Percentiles rank a stretch among this genome's conserved stretches.
phyloP scores from a whole-genome alignment of 1,284 basidiomycete genomes.

The Nidula niveotomentosa region DNA sequence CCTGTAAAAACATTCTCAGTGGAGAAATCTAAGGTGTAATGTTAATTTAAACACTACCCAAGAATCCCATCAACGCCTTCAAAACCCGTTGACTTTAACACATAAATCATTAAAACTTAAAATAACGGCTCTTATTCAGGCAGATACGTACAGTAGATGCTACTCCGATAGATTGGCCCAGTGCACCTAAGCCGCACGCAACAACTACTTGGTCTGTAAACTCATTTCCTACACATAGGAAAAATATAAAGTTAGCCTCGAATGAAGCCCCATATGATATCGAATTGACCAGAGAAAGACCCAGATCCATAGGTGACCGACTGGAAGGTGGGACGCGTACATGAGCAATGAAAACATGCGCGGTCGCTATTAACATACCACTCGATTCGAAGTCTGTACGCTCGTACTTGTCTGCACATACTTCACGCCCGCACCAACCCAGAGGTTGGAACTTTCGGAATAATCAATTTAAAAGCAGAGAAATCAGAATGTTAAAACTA shows the following conservation, averaged over 20 bases:
- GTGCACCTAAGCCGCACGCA: slow-evolving; percentile 31
- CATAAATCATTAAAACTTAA: neutral
- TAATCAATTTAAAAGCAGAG: neutral
- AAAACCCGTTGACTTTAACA: slow-evolving; percentile 28
- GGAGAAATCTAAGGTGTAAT: neutral
- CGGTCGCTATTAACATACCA: neutral
- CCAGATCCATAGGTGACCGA: slow-evolving; percentile 53
- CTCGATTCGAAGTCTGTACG: neutral
- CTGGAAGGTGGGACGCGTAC: slow-evolving; percentile 20
- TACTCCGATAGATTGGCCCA: slow-evolving; percentile 57
- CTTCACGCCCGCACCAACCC: neutral
- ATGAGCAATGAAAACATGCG: neutral
- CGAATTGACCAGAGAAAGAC: slow-evolving; percentile 41
- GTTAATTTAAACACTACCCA: slow-evolving; percentile 30
- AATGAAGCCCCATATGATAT: neutral
- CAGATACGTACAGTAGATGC: slow-evolving; percentile 35
- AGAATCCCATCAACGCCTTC: slow-evolving; percentile 51
- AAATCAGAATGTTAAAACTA: neutral
- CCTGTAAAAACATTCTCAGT: slow-evolving; percentile 14
- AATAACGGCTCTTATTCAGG: slow-evolving; percentile 6
- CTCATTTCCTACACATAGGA: slow-evolving; percentile 36
- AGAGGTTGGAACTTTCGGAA: neutral
- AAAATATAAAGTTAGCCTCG: neutral
- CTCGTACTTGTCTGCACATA: neutral
- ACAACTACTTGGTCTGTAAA: slow-evolving; percentile 46